Evolutionary conservation across 495 filamentous ascomycete genomes (phyloP).

Genomic region (Xylaria grammica): DNA sequence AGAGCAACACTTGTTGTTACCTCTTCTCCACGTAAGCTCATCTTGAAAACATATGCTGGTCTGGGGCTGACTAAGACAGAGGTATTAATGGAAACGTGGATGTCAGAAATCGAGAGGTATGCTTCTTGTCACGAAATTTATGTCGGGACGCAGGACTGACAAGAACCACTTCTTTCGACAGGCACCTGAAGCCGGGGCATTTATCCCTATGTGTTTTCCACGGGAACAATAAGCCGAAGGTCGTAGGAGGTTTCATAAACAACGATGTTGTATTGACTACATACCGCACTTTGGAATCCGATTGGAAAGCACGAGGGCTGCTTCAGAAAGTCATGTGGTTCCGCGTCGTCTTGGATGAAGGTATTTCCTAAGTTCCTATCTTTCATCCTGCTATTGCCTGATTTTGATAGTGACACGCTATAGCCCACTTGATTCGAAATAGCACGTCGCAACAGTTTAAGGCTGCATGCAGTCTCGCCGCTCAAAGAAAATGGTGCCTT

Average conservation of each 20-base stretch:
- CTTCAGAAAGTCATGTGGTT: slow-evolving; percentile 28
- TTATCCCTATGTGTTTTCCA: slow-evolving; percentile 6
- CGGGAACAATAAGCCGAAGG: not conserved
- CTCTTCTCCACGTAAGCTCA: not conserved
- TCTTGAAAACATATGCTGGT: too few species aligned
- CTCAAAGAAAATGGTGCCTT: slow-evolving; percentile 38
- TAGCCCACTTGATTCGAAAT: slow-evolving; percentile 46
- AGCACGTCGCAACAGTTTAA: slow-evolving; percentile 31
- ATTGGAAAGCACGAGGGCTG: not conserved
- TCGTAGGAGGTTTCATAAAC: not conserved
- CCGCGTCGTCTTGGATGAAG: slow-evolving; percentile 43
- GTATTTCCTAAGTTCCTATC: slow-evolving; percentile 20
- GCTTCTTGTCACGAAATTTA: not conserved
- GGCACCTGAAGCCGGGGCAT: not conserved
- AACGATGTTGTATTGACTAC: slow-evolving; percentile 9
- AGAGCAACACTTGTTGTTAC: slow-evolving; percentile 9
- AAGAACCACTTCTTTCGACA: not conserved
- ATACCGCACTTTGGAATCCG: not conserved
- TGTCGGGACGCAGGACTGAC: not conserved
- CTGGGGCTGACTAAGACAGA: not conserved
- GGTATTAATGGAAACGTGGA: slow-evolving; percentile 8
- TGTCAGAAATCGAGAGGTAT: slow-evolving; percentile 4
- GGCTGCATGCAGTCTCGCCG: slow-evolving; percentile 31
- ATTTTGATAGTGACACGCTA: not conserved
- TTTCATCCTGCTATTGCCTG: too few species aligned